Base-by-base conservation (phyloP, 2,329 filamentous ascomycete species). In the Knufia petricola region DNA sequence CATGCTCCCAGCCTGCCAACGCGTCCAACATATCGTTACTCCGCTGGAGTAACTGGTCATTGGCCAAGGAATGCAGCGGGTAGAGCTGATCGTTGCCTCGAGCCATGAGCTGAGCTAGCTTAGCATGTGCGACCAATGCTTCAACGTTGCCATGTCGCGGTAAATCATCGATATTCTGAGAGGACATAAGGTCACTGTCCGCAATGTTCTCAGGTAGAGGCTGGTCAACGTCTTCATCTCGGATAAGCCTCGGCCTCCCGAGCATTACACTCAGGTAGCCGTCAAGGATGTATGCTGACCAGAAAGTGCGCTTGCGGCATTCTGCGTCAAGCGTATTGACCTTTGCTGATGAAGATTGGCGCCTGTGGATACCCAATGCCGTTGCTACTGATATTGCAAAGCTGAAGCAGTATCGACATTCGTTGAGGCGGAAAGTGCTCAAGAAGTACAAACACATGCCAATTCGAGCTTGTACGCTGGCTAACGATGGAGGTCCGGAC, bases 171-270 rank as follows among this genome's bases (percentile, higher is more conserved):
- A 55, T 52, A 6, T 67, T 58, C 20, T 74, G 64, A 26, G 68
- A 58, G 7, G 68, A 56, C 1, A 72, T 68, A 63, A 82, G 72
- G 24, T 79, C 71, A 31, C 78, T 73, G 50, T 82, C 78, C 48
- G 78, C 76, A 37, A 79, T 68, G 46, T 67, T 66, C 20, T 64
- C 61, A 3, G 79, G 79, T n/a, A 78, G 67, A 2, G 74, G 71
- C 50, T 82, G 78, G 46, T 82, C 78, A 41, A 81, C 78, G 44
- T 82, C 77, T 28, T 81, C 76, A 38, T 82, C 78, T 42, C 79
- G 78, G 21, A 81, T 76, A 12, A 79, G 69, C 6, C 76, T 63
- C 1, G 79, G 79, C 4, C 79, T 68, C 0, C 79, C 79, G 24
- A 82, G 73, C 15, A 81, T 75, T n/a, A 80, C 76, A 20, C 77